Base-by-base conservation (phyloP, 208 protist species). In the Trypanosoma boissoni region DNA sequence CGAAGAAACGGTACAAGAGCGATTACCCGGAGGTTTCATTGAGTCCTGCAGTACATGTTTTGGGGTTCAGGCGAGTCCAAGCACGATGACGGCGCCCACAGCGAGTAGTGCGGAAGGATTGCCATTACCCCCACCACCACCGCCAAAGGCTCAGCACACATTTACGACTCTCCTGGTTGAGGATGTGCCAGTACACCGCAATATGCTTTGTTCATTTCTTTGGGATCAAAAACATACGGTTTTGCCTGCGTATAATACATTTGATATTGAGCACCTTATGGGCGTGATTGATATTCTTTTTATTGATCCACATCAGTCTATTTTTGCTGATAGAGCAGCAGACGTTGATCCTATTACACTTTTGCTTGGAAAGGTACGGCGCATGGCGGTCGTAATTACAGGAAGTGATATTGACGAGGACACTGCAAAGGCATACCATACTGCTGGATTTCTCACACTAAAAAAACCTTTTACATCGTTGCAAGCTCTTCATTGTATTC, bases 201-300 rank as follows among this genome's bases (percentile, higher is more conserved):
- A 91, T 60, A 88, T 95, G 80, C 54, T 96, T 16, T 96, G 87
- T 39, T 67, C 74, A 18, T 94, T 81, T 59, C 66, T 96, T 36
- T 96, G 90, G 87, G 79, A 92, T 56, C 78, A 81, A 1, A 87
- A 83, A 44, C 87, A 96, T 68, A 87, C 90, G 24, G 90, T 96
- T 21, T 76, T 93, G 21, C 76, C 87, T 1, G 86, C 86, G 14
- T 80, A 81, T 68, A 79, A 55, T 45, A 53, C 88, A 18, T 71
- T 73, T 9, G 90, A 94, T 52, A 76, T 94, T 50, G 60, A 84
- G 28, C 77, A 79, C 14, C 68, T 96, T 4, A 54, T 76, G 42
- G 74, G 78, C 4, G 76, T 90, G n/a, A 77, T 70, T 0, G 85
- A 96, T 59, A 92, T 96, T 54, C 72, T 96, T 32, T 74, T 96